Evolutionary conservation across 257 asterid genomes (phyloP).

Genomic region (Ballota nigra): DNA sequence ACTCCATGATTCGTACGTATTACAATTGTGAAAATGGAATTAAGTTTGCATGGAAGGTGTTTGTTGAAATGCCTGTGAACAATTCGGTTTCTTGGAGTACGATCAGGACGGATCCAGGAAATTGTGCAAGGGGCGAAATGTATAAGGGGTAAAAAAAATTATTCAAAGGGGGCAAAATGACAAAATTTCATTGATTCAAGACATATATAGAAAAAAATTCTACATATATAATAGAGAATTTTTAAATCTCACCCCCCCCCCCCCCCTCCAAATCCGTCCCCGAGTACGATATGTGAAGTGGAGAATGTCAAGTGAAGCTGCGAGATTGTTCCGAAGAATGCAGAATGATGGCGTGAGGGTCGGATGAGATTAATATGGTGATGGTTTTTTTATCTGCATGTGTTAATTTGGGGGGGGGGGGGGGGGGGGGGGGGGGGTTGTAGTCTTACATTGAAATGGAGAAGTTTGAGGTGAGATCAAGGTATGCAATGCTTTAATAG

Average conservation of each 20-base stretch:
- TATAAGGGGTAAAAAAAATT: too few species aligned
- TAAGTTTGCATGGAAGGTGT: conserved; percentile 48
- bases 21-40: conserved; percentile 53
- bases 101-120: conserved; percentile 68
- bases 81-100: conserved; percentile 64
- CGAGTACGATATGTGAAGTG: conserved; percentile 65
- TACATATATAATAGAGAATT: too few species aligned
- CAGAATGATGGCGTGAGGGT: conserved; percentile 54
- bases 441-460: conserved; percentile 54
- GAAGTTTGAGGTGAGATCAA: conserved; percentile 41
- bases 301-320: conserved; percentile 60
- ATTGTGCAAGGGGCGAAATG: too few species aligned
- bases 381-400: conserved; percentile 72
- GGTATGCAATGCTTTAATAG: conserved; percentile 64
- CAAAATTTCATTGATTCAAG: too few species aligned
- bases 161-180: too few species aligned
- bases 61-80: conserved; percentile 54
- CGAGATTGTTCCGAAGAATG: conserved; percentile 55
- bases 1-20: conserved; percentile 66
- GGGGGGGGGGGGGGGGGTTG: conserved; percentile 84
- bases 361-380: conserved; percentile 73
- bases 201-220: too few species aligned
- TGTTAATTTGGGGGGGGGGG: too few species aligned
- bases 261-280: too few species aligned
- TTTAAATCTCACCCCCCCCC: too few species aligned